These are phyloP conservation scores for Saturnispora ahearnii DNA, from an alignment of 805 yeast species.

Conservation along the genomic window DNA sequence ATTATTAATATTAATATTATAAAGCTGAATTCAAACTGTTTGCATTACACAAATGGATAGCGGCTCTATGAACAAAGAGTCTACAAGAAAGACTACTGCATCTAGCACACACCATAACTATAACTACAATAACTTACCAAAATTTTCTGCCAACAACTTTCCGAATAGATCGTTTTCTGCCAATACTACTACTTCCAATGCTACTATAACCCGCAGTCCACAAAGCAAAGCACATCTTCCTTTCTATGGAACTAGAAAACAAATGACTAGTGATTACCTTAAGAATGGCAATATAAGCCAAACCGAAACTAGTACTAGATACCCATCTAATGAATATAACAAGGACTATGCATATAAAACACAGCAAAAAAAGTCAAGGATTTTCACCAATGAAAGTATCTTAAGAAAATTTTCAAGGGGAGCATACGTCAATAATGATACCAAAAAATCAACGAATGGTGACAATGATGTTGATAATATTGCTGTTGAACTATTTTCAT, in stretches of 20 bases:
- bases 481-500: constrained; percentile 3
- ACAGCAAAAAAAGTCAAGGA: background rate
- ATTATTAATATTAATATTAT: background rate
- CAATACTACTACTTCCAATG: background rate
- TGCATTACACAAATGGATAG: background rate
- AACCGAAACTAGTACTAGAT: background rate
- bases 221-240: constrained; percentile 10
- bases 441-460: background rate
- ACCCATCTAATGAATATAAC: background rate
- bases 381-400: background rate
- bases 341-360: background rate
- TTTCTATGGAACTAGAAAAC: constrained; percentile 12
- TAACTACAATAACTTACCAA: constrained; percentile 11
- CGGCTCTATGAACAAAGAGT: background rate
- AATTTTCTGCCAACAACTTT: constrained; percentile 7
- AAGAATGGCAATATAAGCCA: background rate
- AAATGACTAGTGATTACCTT: constrained; percentile 4
- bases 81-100: background rate
- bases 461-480: constrained; percentile 4
- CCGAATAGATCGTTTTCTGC: background rate
- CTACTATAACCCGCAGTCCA: background rate
- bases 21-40: background rate
- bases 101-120: constrained; percentile 5
- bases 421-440: background rate
- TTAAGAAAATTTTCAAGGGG: constrained; percentile 5